phyloP scores from a whole-genome alignment of 164 flowering plant genomes.

The Buxus sempervirens region DNA sequence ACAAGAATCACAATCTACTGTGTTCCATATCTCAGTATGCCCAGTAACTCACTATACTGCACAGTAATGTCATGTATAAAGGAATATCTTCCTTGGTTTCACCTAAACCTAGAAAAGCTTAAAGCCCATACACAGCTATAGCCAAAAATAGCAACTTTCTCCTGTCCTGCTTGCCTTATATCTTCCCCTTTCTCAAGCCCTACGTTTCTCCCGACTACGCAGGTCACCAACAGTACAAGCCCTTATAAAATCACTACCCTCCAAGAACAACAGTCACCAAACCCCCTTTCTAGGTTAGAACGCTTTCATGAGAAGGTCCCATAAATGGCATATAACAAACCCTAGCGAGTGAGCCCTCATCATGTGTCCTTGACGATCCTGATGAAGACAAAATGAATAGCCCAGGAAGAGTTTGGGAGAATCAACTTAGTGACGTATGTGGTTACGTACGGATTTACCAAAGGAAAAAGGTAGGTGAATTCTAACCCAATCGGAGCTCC shows the following conservation, averaged over 20 bases:
- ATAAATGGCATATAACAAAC: slow-evolving; percentile 15
- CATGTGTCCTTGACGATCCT: slow-evolving; percentile 7
- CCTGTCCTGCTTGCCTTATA: not conserved
- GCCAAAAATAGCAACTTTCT: not conserved
- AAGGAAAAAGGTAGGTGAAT: slow-evolving; percentile 4
- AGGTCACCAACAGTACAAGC: not conserved
- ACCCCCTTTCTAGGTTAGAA: not conserved
- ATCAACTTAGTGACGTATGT: slow-evolving; percentile 6
- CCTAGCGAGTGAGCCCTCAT: slow-evolving; percentile 4
- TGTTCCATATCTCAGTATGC: too few relatives aligned
- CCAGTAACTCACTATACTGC: not conserved
- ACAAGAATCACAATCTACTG: too few relatives aligned
- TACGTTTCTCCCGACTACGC: not conserved
- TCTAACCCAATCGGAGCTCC: slow-evolving; percentile 7
- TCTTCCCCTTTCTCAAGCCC: not conserved
- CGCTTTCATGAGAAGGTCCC: slow-evolving; percentile 5
- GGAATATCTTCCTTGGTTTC: not conserved
- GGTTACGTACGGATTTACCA: not conserved
- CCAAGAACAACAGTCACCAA: too few relatives aligned
- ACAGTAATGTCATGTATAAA: not conserved
- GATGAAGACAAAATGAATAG: slow-evolving; percentile 7
- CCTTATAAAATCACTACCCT: too few relatives aligned
- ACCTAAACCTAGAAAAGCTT: not conserved
- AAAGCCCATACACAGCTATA: not conserved
- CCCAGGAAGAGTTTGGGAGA: not conserved